Evolutionary conservation across 2,329 filamentous ascomycete genomes (phyloP), one percentile per base, ranked within the genome.

Genomic region (Talaromyces amestolkiae): DNA sequence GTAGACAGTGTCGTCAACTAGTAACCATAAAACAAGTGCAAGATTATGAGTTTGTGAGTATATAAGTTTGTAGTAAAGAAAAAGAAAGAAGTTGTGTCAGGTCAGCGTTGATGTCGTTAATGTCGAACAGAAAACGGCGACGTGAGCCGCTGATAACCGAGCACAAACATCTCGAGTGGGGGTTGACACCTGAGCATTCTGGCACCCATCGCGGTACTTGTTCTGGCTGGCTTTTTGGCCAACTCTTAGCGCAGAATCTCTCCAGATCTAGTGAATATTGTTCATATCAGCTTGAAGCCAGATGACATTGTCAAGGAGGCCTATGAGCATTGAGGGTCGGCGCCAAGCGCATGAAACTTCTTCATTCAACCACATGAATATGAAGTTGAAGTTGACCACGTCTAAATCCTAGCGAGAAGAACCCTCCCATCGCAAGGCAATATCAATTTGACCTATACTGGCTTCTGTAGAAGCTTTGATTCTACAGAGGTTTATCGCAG

Each of bases 71-170:
- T 37, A 37, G 8, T 37, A 11, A 37, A 37, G 35, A 37, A 41
- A n/a, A 45, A 22, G 61, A 58, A 51, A 60, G 61, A 64, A 39
- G 10, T 43, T 33, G 65, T 39, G 31, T 49, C 56, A 58, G 58
- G 56, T 51, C 45, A 64, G 53, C 17, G 17, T 27, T 24, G 43
- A 27, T 31, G 27, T 31, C 4, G 22, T 43, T 41, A 17, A 58
- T 10, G 37, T 58, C 13, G 1, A 31, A 58, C 11, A 45, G 37
- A 31, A 22, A 3, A 45, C 43, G 33, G 54, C 58, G 61, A 62
- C 11, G 58, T 59, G 47, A 43, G 24, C 65, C 65, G 65, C 62
- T 49, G 39, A 62, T 67, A 67, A 65, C 65, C 65, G 65, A 67
- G 61, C 35, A 33, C 35, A 37, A 13, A 5, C 27, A 31, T 31